A percentile compares a stretch with the other conserved stretches of the same genome.
These are phyloP conservation scores for Eucalyptus victrix DNA, from an alignment of 345 rosid species.

Conservation along the genomic window DNA sequence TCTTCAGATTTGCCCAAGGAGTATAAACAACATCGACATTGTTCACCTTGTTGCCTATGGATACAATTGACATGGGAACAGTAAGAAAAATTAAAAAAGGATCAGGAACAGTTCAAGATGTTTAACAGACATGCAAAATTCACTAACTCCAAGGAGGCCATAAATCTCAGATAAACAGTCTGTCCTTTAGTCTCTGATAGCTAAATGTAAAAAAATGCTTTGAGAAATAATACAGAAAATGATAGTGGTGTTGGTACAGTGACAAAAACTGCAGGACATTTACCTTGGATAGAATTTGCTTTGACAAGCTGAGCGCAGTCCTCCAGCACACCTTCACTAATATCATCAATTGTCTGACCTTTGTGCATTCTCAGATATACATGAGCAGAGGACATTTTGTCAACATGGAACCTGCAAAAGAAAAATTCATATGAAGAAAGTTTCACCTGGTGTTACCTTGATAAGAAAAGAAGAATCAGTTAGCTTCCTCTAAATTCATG, in stretches of 20 bases:
- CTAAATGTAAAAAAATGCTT: neutral
- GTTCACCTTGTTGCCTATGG: slow-evolving; percentile 88
- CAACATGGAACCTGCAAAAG: slow-evolving; percentile 87
- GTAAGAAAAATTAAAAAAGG: neutral
- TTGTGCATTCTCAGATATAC: slow-evolving; percentile 85
- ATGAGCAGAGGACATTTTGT: slow-evolving; percentile 98
- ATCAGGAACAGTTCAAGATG: neutral
- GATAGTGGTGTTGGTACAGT: neutral
- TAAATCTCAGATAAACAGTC: neutral
- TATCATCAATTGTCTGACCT: slow-evolving; percentile 80
- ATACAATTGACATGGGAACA: neutral
- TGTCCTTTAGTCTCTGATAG: neutral
- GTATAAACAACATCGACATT: slow-evolving; percentile 94
- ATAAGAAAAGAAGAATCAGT: neutral
- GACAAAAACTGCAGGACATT: neutral
- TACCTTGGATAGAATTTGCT: slow-evolving; percentile 98
- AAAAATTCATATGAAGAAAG: neutral
- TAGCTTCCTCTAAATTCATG: neutral
- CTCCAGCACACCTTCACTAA: slow-evolving; percentile 76
- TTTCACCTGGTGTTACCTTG: neutral
- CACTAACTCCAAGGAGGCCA: neutral
- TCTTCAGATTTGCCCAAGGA: slow-evolving; percentile 93
- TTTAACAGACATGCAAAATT: neutral
- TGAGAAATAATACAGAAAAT: neutral
- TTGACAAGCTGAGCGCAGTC: slow-evolving; percentile 98